phyloP scores from a whole-genome alignment of 176 grass and related monocot species.

The Carex myosuroides region DNA sequence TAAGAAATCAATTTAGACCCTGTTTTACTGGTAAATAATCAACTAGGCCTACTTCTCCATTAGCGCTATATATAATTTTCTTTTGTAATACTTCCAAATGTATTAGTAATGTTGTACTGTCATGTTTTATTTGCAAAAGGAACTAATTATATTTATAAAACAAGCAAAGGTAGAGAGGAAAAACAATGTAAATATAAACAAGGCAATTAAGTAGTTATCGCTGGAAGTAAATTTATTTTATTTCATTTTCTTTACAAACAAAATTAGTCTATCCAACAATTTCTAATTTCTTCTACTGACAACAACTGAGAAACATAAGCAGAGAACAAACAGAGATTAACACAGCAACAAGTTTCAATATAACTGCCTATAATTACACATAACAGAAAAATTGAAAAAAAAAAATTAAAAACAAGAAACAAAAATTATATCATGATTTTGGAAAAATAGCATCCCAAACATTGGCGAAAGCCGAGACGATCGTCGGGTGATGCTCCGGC shows the following conservation, averaged over 20 bases:
- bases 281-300: background rate
- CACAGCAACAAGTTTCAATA: background rate
- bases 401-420: background rate
- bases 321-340: background rate
- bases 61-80: background rate
- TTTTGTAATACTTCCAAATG: background rate
- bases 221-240: background rate
- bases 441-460: slow-evolving; percentile 58
- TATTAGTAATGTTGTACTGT: background rate
- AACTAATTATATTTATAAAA: background rate
- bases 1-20: background rate
- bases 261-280: background rate
- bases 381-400: background rate
- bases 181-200: background rate
- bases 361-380: slow-evolving; percentile 17
- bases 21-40: background rate
- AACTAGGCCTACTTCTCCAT: background rate
- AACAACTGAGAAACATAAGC: background rate
- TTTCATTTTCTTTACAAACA: background rate
- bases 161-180: background rate
- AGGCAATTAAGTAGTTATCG: background rate
- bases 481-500: slow-evolving; percentile 62
- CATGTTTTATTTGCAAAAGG: background rate
- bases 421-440: slow-evolving; percentile 23
- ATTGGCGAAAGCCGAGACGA: slow-evolving; percentile 70